These are phyloP conservation scores for Cladosporium sp. DNA, from an alignment of 2,329 filamentous ascomycete species.

Conservation along the genomic window DNA sequence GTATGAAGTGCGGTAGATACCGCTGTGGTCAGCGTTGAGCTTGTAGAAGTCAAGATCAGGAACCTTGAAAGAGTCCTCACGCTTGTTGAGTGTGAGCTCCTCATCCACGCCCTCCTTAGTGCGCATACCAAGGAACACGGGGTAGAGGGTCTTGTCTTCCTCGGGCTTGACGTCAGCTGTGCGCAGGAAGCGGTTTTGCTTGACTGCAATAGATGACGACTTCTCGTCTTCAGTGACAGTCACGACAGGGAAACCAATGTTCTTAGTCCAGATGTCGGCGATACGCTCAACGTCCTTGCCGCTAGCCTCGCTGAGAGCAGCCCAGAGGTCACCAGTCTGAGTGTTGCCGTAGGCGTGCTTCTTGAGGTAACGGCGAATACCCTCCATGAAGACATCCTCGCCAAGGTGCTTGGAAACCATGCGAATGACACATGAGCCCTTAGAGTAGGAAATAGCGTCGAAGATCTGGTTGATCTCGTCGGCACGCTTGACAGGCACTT, in stretches of 20 bases:
- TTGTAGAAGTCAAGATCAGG: slow-evolving; percentile 87
- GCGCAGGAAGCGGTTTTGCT: slow-evolving; percentile 91
- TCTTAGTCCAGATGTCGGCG: slow-evolving; percentile 96
- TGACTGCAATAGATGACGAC: slow-evolving; percentile 72
- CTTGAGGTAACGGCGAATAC: slow-evolving; percentile 84
- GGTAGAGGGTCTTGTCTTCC: slow-evolving; percentile 83
- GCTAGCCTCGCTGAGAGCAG: slow-evolving; percentile 78
- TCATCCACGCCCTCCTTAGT: slow-evolving; percentile 81
- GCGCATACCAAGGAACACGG: slow-evolving; percentile 81
- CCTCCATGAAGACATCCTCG: slow-evolving; percentile 88
- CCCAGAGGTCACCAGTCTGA: slow-evolving; percentile 85
- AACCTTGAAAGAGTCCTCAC: slow-evolving; percentile 74
- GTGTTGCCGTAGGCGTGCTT: slow-evolving; percentile 98
- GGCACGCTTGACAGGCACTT: slow-evolving; percentile 90
- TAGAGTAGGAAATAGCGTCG: slow-evolving; percentile 94
- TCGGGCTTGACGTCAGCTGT: slow-evolving; percentile 92
- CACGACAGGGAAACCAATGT: slow-evolving; percentile 88
- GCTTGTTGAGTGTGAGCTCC: slow-evolving; percentile 64
- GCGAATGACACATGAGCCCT: slow-evolving; percentile 89
- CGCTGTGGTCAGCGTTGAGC: slow-evolving; percentile 90
- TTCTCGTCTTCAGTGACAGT: slow-evolving; percentile 73
- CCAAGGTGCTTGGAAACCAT: slow-evolving; percentile 97
- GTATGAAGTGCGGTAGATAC: slow-evolving; percentile 88
- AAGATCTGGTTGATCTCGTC: slow-evolving; percentile 99
- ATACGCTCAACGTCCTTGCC: slow-evolving; percentile 86